Conservation (phyloP, 1,284 basidiomycete species). For the Bjerkandera adusta region DNA sequence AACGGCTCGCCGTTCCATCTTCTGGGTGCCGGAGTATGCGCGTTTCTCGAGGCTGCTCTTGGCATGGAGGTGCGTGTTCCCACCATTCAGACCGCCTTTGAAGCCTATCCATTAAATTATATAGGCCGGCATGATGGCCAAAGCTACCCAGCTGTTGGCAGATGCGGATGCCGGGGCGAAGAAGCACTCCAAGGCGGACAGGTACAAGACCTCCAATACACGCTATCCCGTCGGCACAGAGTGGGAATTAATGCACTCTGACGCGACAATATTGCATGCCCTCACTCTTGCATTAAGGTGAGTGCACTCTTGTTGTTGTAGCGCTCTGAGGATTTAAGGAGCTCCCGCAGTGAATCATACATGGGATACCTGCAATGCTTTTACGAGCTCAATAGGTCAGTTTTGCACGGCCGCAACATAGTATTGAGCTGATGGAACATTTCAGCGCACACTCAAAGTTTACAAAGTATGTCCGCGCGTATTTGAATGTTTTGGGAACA, state of each 20-base stretch:
- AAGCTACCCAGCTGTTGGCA: conserved; percentile 54
- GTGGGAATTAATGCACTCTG: conserved; percentile 72
- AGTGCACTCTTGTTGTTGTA: conserved; percentile 13
- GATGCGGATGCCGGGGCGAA: conserved; percentile 60
- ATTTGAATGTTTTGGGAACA: too few species aligned
- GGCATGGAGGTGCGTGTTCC: conserved; percentile 66
- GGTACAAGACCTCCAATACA: conserved; percentile 33
- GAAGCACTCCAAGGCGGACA: conserved; percentile 49
- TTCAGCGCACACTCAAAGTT: conserved; percentile 71
- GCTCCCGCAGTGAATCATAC: conserved; percentile 59
- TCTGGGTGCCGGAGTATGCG: conserved; percentile 68
- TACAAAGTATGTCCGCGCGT: conserved; percentile 44
- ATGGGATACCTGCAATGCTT: conserved; percentile 78
- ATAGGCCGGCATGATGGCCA: conserved; percentile 50
- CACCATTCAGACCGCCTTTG: neutral
- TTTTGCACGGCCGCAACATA: conserved; percentile 3
- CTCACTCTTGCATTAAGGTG: conserved; percentile 69
- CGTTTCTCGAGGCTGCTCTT: conserved; percentile 75
- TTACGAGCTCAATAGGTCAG: conserved; percentile 64
- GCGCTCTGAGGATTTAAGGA: neutral
- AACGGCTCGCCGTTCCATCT: conserved; percentile 65
- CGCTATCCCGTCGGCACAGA: conserved; percentile 63
- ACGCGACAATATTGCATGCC: conserved; percentile 66
- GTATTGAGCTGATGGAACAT: conserved; percentile 1
- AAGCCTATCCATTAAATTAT: conserved; percentile 9